phyloP scores from a whole-genome alignment of 2,329 filamentous ascomycete species.

The Beauveria sp. region DNA sequence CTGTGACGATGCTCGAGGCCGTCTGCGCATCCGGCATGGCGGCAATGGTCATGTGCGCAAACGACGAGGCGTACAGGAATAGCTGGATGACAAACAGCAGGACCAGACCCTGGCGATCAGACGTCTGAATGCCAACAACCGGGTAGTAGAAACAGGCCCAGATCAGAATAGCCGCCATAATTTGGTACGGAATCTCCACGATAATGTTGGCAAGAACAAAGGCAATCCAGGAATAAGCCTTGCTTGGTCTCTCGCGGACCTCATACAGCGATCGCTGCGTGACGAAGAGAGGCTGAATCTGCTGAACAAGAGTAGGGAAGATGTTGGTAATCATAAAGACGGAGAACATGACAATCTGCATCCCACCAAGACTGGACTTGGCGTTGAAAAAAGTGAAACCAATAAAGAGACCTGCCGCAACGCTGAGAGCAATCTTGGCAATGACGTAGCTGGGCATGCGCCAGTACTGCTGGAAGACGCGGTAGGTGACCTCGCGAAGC shows the following conservation, averaged over 20 bases:
- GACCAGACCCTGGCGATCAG: constrained; percentile 55
- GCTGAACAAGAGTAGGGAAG: constrained; percentile 62
- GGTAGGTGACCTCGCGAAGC: constrained; percentile 53
- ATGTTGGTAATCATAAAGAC: constrained; percentile 72
- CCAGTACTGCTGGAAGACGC: constrained; percentile 81
- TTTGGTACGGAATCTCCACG: constrained; percentile 66
- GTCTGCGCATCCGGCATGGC: constrained; percentile 62
- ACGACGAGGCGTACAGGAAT: constrained; percentile 64
- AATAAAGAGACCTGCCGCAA: constrained; percentile 60
- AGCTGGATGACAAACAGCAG: constrained; percentile 58
- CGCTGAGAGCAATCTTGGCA: constrained; percentile 56
- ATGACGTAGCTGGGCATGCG: constrained; percentile 72
- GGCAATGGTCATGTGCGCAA: constrained; percentile 66
- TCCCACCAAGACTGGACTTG: constrained; percentile 53
- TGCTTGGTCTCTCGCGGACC: constrained; percentile 66
- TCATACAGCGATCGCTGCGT: constrained; percentile 69
- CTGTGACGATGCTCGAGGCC: constrained; percentile 53
- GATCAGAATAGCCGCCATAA: constrained; percentile 54
- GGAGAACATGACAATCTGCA: constrained; percentile 67
- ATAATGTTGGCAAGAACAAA: constrained; percentile 66
- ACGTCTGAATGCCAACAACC: constrained; percentile 39
- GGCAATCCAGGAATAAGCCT: constrained; percentile 67
- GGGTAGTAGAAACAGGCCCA: constrained; percentile 64
- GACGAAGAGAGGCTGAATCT: constrained; percentile 71
- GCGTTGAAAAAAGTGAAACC: constrained; percentile 62